Percentiles rank a stretch among this genome's conserved stretches.
These are phyloP conservation scores for Neonectria sp. DNA, from an alignment of 2,329 filamentous ascomycete species.

Conservation along the genomic window DNA sequence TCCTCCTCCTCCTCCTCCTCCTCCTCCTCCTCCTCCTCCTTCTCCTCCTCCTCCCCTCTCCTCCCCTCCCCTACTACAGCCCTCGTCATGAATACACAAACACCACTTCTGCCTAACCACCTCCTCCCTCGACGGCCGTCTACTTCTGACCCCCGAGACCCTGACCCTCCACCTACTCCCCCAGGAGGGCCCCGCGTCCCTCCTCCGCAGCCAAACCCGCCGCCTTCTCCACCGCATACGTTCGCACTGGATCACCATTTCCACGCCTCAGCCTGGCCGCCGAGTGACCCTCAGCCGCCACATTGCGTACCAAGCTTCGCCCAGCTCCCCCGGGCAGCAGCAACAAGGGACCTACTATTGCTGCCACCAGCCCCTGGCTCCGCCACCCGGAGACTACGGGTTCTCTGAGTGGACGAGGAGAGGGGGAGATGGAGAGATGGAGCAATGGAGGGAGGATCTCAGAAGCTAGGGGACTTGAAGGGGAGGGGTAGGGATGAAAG, in stretches of 20 bases:
- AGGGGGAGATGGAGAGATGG: constrained; percentile 10
- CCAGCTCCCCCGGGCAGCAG: constrained; percentile 14
- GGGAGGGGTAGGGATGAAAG: constrained; percentile 1
- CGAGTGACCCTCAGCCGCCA: background rate
- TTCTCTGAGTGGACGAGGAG: constrained; percentile 6
- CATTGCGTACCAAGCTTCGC: constrained; percentile 29
- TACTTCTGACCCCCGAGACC: constrained; percentile 31
- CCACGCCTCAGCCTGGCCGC: background rate
- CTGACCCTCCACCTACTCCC: constrained; percentile 48
- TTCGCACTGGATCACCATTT: constrained; percentile 9
- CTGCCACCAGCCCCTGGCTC: constrained; percentile 28
- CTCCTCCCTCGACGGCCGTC: constrained; percentile 23
- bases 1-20: too few relatives aligned
- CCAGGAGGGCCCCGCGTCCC: constrained; percentile 49
- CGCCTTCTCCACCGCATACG: constrained; percentile 48
- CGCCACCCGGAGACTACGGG: constrained; percentile 20
- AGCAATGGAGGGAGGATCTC: constrained; percentile 22
- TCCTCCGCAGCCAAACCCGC: constrained; percentile 47
- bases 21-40: too few relatives aligned
- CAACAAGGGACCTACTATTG: constrained; percentile 23
- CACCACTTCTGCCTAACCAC: background rate
- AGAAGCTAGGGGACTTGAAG: constrained; percentile 13
- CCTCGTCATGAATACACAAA: constrained; percentile 26
- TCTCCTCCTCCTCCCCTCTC: too few relatives aligned
- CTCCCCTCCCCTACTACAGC: background rate